A percentile compares a stretch with the other conserved stretches of the same genome.
Conservation (phyloP, 1,139 yeast genomes). For the Yamadazyma siamensis region DNA sequence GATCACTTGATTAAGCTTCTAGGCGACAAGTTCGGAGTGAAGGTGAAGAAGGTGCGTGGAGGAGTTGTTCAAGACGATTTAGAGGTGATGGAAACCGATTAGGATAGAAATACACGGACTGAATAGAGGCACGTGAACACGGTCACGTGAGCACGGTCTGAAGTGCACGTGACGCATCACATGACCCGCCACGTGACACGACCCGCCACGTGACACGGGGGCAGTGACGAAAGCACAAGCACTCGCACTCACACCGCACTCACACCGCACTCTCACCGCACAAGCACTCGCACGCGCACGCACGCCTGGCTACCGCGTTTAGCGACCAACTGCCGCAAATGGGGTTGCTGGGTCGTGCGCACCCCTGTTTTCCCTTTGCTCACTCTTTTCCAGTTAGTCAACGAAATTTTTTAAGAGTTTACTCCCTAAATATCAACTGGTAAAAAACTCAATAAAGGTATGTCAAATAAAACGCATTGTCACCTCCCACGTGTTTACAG, state of each 20-base stretch:
- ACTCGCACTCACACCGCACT: too few relatives aligned
- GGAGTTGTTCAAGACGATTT: constrained; percentile 8
- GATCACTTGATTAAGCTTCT: constrained; percentile 54
- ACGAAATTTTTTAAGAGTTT: constrained; percentile 8
- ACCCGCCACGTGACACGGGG: too few relatives aligned
- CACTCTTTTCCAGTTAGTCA: constrained; percentile 11
- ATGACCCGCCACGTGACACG: too few relatives aligned
- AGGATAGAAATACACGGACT: constrained; percentile 1
- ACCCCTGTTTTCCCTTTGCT: constrained; percentile 6
- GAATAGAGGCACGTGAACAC: constrained; percentile 1
- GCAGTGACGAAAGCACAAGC: too few relatives aligned
- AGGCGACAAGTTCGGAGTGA: constrained; percentile 68
- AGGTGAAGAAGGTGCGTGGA: constrained; percentile 58
- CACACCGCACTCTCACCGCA: too few relatives aligned
- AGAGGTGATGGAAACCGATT: constrained; percentile 17
- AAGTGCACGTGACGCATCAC: too few relatives aligned
- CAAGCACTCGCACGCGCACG: too few relatives aligned
- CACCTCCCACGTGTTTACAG: too few relatives aligned
- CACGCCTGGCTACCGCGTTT: too few relatives aligned
- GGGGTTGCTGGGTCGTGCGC: too few relatives aligned
- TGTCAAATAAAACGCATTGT: too few relatives aligned
- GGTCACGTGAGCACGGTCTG: neutral
- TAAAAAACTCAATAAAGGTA: constrained; percentile 1
- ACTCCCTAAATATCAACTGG: constrained; percentile 6
- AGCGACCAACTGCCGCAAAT: too few relatives aligned